Conservation (phyloP, 2,329 filamentous ascomycete species). For the Harringtonia lauricola region DNA sequence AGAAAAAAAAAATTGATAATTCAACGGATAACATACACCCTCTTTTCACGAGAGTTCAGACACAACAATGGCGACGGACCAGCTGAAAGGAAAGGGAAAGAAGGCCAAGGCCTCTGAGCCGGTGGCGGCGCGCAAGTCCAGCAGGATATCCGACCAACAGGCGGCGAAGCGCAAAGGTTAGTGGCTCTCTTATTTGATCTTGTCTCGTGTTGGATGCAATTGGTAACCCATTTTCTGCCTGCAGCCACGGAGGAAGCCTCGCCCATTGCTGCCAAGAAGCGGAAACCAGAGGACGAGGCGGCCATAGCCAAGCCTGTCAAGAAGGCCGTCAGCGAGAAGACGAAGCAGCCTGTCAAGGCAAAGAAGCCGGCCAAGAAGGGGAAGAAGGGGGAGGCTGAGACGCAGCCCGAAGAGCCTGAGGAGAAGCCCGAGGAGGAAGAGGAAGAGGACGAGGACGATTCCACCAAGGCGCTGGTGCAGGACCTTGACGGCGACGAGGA, state of each 20-base stretch:
- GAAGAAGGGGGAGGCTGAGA: not conserved
- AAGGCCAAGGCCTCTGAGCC: not conserved
- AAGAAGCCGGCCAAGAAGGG: not conserved
- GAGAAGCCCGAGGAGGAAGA: not conserved
- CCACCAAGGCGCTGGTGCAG: constrained; percentile 3
- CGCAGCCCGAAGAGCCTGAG: no score
- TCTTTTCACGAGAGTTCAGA: not conserved
- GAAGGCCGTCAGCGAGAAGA: no score
- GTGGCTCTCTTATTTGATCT: not conserved
- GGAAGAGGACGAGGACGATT: constrained; percentile 3
- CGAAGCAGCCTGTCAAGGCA: no score
- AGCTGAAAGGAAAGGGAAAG: not conserved
- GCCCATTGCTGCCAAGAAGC: not conserved
- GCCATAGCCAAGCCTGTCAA: no score
- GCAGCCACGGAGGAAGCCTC: constrained; percentile 1
- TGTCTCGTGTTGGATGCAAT: no score
- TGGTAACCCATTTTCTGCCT: not conserved
- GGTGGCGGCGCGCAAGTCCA: not conserved
- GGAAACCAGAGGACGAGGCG: not conserved
- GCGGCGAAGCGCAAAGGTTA: constrained; percentile 1
- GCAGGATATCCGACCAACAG: not conserved
- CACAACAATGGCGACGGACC: not conserved
- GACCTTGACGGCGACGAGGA: constrained; percentile 2
- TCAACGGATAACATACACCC: not conserved
- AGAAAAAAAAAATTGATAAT: not conserved